These are phyloP conservation scores for Aspergillus terreus DNA, from an alignment of 2,329 filamentous ascomycete genomes.

Conservation along the genomic window DNA sequence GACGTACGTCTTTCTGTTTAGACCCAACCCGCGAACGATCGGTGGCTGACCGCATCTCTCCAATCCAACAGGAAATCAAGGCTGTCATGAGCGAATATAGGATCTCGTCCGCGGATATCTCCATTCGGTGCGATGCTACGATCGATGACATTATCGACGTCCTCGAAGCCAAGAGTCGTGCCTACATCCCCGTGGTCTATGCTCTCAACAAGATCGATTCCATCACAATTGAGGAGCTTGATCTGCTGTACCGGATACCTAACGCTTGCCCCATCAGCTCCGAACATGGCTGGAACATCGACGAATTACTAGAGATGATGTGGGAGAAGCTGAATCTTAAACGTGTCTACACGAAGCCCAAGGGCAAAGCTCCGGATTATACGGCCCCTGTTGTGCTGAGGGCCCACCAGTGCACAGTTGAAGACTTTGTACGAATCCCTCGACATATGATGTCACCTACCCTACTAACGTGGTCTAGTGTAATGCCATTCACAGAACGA, in stretches of 20 bases:
- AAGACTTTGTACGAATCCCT: constrained; percentile 79
- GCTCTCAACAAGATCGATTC: constrained; percentile 98
- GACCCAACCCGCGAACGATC: not conserved
- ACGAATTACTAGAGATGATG: constrained; percentile 96
- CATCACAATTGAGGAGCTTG: constrained; percentile 95
- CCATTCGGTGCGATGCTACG: constrained; percentile 95
- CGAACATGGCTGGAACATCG: constrained; percentile 96
- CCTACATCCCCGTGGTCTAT: constrained; percentile 98
- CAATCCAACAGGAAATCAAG: constrained; percentile 70
- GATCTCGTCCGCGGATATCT: constrained; percentile 94
- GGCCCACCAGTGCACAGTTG: constrained; percentile 77
- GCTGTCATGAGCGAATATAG: constrained; percentile 97
- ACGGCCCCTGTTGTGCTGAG: constrained; percentile 84
- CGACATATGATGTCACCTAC: not conserved
- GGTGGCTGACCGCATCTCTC: constrained; percentile 11
- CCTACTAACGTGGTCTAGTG: constrained; percentile 59
- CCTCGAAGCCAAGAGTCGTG: constrained; percentile 87
- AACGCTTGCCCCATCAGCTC: constrained; percentile 97
- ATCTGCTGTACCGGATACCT: constrained; percentile 92
- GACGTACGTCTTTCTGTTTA: constrained; percentile 50
- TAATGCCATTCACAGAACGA: constrained; percentile 93
- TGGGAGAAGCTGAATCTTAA: constrained; percentile 94
- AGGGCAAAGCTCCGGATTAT: constrained; percentile 92
- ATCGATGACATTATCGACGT: constrained; percentile 96
- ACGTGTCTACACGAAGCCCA: constrained; percentile 96